These are phyloP conservation scores for Colletotrichum tanaceti DNA, from an alignment of 2,329 filamentous ascomycete genomes.

Conservation along the genomic window DNA sequence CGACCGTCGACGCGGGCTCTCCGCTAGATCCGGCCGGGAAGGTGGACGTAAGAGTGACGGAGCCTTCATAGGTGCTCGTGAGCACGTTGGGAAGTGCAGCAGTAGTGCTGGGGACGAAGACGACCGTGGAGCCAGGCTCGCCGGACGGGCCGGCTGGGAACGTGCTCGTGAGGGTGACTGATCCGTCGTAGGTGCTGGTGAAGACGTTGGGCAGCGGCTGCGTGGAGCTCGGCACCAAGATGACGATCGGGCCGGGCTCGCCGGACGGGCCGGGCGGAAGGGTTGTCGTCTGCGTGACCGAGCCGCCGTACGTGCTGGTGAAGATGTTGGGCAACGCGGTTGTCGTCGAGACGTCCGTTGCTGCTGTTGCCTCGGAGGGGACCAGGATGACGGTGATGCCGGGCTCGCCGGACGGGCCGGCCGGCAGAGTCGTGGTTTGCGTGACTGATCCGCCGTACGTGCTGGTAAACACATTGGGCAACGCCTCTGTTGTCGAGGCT, in stretches of 20 bases:
- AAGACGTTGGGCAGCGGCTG: not conserved
- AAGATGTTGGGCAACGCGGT: not conserved
- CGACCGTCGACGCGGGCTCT: not conserved
- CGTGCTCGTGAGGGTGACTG: conserved; percentile 14
- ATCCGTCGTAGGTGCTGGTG: conserved; percentile 13
- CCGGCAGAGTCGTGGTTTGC: not conserved
- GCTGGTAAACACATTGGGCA: conserved; percentile 18
- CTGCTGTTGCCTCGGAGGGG: too few relatives aligned
- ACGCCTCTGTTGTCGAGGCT: too few relatives aligned
- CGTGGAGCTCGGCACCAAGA: conserved; percentile 8
- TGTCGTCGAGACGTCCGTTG: too few relatives aligned
- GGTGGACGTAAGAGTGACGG: conserved; percentile 7
- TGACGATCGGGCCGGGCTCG: not conserved
- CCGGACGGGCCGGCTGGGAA: conserved; percentile 17
- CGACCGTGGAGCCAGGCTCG: not conserved
- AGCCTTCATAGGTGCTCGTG: conserved; percentile 17
- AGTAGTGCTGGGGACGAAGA: conserved; percentile 2
- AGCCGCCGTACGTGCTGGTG: conserved; percentile 17
- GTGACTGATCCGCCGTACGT: conserved; percentile 17
- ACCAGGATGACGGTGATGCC: conserved; percentile 11
- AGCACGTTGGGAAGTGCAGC: conserved; percentile 5
- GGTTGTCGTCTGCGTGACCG: conserved; percentile 7
- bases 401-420: not conserved
- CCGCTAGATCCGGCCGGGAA: conserved; percentile 10
- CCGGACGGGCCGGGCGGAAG: conserved; percentile 15